Base-by-base conservation (phyloP, 2,329 filamentous ascomycete species). In the Fusarium mexicanum region DNA sequence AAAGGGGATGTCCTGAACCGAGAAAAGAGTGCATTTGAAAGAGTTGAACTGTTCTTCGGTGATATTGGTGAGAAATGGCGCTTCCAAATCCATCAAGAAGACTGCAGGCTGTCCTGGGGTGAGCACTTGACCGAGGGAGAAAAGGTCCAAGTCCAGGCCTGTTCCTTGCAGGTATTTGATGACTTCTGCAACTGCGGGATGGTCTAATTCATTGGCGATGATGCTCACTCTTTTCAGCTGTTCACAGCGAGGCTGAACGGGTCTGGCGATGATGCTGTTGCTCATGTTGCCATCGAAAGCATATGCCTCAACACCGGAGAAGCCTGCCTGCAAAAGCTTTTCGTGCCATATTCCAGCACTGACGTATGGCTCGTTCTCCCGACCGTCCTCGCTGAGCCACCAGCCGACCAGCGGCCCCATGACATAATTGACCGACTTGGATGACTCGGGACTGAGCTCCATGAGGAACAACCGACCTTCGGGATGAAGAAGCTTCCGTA, bases 401-500 rank as follows among this genome's bases (percentile, higher is more conserved):
- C 59, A 61, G 31, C 59, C 59, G 31, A 54, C n/a, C 47, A 54
- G 47, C 40, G 47, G 59, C n/a, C 59, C 59, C 59, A 61, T 61
- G 40, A 61, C 31, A 61, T 61, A 61, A 44, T 61, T 61, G 16
- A 61, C 59, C 24, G 59, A 61, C 20, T 61, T 61, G 47, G 59
- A 61, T 54, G 59, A 37, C 47, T 61, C 38, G 40, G 59, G 47
- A 29, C 47, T 59, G 35, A 67, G 43, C 24, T 67, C 67, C 26
- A 53, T 55, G 29, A 67, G 47, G 24, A 71, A 38, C 8, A 71
- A 35, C 26, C 50, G 48, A 38, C 68, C 69, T 46, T 67, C 51
- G 22, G 69, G 69, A 57, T 69, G 61, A 50, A 71, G 51, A 26
- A 71, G 61, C 53, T 41, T 40, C 24, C 61, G 57, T 33, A 50